Base-by-base conservation (phyloP, 2,329 filamentous ascomycete species). In the Aureobasidium leucospermi region DNA sequence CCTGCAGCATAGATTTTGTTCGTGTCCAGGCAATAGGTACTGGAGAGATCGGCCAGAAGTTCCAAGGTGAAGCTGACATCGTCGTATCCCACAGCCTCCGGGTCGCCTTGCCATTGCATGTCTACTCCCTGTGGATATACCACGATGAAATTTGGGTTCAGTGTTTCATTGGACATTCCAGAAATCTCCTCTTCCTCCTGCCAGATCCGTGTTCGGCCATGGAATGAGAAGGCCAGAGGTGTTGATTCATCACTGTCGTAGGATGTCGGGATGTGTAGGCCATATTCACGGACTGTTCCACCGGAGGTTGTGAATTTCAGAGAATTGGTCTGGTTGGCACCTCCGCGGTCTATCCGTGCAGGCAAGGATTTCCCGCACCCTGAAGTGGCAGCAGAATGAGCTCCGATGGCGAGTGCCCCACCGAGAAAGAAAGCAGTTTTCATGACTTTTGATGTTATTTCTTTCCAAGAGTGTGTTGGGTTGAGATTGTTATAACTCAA, bases 161-260 rank as follows among this genome's bases (percentile, higher is more conserved):
- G 76, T 2, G 67, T 66, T 16, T 73, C 66, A 56, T 78, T 76
- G 39, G 75, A 76, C 65, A 81, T 79, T 53, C 75, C 72, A 11
- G 77, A 76, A 2, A 79, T 69, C 2, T 67, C 60, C 63, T 76
- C 74, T 61, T 79, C 72, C 10, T 71, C 68, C 41, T 67, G 63
- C 42, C 72, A 71, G 32, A 69, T 68, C 49, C 74, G 71, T 15
- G 64, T 65, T 6, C 74, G 71, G 4, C 78, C 79, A 59, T 81
- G 78, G 63, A 75, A 81, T 6, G 79, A 79, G 36, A 81, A 68
- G 41, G 80, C 77, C 19, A 81, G 59, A 2, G 76, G 72, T 0
- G 71, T 66, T 1, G 75, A 69, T 1, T 53, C 71, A 48, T 69
- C 66, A 8, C 60, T 60, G 23, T 75, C 63, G 67, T 79, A 80